Percentiles rank a stretch among this genome's conserved stretches.
phyloP scores from a whole-genome alignment of 176 grass and related monocot genomes.

The Carex kokanica region DNA sequence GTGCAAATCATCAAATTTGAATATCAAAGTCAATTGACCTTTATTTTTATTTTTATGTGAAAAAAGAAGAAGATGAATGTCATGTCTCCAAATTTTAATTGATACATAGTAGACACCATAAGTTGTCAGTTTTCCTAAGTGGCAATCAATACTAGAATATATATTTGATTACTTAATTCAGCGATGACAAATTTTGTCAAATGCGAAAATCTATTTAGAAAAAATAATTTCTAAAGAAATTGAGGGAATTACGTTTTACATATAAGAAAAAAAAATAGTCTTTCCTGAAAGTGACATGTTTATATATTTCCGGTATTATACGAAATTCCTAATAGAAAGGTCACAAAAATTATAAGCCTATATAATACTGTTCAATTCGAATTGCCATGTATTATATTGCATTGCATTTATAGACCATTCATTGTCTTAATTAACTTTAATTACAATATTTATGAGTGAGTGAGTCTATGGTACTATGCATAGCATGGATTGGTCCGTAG shows the following conservation, averaged over 20 bases:
- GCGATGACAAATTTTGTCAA: neutral
- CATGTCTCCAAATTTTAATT: too few species aligned
- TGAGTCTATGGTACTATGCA: too few species aligned
- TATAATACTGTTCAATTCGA: neutral
- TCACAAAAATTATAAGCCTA: neutral
- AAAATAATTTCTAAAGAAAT: neutral
- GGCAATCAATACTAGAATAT: neutral
- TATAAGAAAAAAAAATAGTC: neutral
- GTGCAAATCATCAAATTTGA: too few species aligned
- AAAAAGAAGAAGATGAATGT: too few species aligned
- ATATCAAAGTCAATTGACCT: too few species aligned
- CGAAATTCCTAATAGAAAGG: neutral
- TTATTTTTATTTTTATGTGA: too few species aligned
- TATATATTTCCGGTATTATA: neutral
- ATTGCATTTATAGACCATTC: neutral
- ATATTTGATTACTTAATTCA: neutral
- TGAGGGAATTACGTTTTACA: neutral
- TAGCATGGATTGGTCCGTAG: too few species aligned
- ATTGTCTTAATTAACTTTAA: neutral
- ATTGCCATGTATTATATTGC: neutral
- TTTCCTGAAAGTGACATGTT: neutral
- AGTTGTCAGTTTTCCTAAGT: too few species aligned
- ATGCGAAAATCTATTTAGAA: neutral
- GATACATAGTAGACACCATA: too few species aligned
- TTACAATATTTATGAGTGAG: neutral